Conservation (phyloP, 352 stramenopile genomes). For the Globisporangium spiculum region DNA sequence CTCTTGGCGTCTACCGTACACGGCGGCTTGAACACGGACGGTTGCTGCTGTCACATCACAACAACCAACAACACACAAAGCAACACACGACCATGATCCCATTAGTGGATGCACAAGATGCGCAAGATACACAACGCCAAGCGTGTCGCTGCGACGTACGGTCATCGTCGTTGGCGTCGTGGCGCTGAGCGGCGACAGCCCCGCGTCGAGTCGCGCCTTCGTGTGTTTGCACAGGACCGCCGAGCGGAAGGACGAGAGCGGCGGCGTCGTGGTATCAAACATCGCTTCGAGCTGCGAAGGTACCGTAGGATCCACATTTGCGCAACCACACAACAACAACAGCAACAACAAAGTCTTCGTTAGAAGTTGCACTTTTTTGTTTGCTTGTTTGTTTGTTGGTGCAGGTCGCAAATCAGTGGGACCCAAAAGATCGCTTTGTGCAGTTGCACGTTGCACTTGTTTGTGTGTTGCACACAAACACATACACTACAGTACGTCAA, state of each 20-base stretch:
- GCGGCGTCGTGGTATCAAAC: constrained; percentile 51
- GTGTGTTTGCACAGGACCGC: constrained; percentile 67
- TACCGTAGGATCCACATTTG: background rate
- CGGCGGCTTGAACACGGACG: constrained; percentile 43
- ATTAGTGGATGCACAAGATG: background rate
- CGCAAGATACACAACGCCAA: background rate
- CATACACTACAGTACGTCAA: background rate
- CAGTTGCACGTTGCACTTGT: background rate
- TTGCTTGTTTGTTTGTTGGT: background rate
- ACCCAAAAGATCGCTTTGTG: background rate
- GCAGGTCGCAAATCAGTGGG: background rate
- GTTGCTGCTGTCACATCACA: constrained; percentile 2
- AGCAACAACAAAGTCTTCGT: background rate
- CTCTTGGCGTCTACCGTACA: constrained; percentile 50
- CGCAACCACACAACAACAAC: constrained; percentile 1
- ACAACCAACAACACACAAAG: background rate
- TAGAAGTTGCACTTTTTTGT: background rate
- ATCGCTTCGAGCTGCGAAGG: constrained; percentile 47
- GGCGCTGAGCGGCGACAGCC: constrained; percentile 10
- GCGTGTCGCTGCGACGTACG: constrained; percentile 2
- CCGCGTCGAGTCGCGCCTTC: constrained; percentile 35
- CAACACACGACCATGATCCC: background rate
- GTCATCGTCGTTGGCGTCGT: background rate
- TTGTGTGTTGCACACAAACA: background rate
- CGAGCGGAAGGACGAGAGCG: constrained; percentile 54